Conservation (phyloP, 2,329 filamentous ascomycete genomes). For the Penicillium sp. region DNA sequence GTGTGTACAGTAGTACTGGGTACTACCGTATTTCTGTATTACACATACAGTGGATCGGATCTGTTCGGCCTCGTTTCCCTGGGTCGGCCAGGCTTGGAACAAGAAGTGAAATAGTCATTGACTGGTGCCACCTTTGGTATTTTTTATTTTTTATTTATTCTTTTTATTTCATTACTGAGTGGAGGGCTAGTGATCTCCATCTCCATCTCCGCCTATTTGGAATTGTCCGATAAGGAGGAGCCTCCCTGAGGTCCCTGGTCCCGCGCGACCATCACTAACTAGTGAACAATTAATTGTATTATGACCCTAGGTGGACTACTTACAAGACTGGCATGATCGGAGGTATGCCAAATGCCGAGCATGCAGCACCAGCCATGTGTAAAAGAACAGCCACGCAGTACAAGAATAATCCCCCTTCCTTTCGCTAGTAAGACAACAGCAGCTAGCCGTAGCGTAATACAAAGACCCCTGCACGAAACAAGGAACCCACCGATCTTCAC, state of each 20-base stretch:
- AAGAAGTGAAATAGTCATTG: slow-evolving; percentile 26
- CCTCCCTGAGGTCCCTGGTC: no score
- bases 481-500: slow-evolving; percentile 30
- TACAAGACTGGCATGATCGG: neutral
- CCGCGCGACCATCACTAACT: slow-evolving; percentile 5
- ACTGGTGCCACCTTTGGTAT: slow-evolving; percentile 4
- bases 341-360: neutral
- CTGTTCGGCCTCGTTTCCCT: slow-evolving; percentile 14
- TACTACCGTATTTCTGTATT: no score
- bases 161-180: neutral
- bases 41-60: slow-evolving; percentile 15
- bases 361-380: neutral
- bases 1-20: no score
- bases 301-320: no score
- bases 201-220: slow-evolving; percentile 16
- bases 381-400: neutral
- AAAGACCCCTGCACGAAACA: slow-evolving; percentile 18
- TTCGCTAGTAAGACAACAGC: neutral
- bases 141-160: neutral
- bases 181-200: neutral
- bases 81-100: slow-evolving; percentile 6
- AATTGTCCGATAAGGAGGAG: slow-evolving; percentile 5
- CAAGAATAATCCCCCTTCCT: neutral
- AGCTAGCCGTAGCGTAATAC: slow-evolving; percentile 1
- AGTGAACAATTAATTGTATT: slow-evolving; percentile 3